phyloP scores from a whole-genome alignment of 2,329 filamentous ascomycete genomes.

The Amauroascus verrucosus region DNA sequence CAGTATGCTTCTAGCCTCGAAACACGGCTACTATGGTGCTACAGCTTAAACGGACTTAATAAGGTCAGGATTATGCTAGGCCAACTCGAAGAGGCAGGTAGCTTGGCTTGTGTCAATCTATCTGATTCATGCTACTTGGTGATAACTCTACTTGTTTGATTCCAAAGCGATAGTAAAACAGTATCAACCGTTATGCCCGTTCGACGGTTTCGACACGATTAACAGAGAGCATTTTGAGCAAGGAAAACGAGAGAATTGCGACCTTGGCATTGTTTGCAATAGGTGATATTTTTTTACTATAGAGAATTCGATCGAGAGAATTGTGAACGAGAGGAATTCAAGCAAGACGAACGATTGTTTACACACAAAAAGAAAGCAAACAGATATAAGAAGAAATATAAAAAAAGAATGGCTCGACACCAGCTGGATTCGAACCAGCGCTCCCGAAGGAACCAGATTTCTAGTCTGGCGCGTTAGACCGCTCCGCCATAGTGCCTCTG shows the following conservation, averaged over 20 bases:
- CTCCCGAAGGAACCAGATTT: conserved; percentile 9
- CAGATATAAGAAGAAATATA: background rate
- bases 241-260: too few relatives aligned
- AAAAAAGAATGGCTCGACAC: background rate
- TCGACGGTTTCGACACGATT: too few relatives aligned
- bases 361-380: background rate
- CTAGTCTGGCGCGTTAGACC: conserved; percentile 10
- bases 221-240: too few relatives aligned
- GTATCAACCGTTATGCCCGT: background rate
- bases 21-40: background rate
- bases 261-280: too few relatives aligned
- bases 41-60: background rate
- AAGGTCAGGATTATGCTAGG: background rate
- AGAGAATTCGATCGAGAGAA: too few relatives aligned
- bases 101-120: background rate
- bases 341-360: too few relatives aligned
- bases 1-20: background rate
- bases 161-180: background rate
- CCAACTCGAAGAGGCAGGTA: conserved; percentile 9
- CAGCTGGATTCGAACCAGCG: conserved; percentile 8
- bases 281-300: too few relatives aligned
- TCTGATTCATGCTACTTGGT: background rate
- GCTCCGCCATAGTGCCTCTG: conserved; percentile 8
- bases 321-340: too few relatives aligned
- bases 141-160: background rate